Evolutionary conservation across 2,329 filamentous ascomycete genomes (phyloP).

Genomic region (Ascochyta fabae): DNA sequence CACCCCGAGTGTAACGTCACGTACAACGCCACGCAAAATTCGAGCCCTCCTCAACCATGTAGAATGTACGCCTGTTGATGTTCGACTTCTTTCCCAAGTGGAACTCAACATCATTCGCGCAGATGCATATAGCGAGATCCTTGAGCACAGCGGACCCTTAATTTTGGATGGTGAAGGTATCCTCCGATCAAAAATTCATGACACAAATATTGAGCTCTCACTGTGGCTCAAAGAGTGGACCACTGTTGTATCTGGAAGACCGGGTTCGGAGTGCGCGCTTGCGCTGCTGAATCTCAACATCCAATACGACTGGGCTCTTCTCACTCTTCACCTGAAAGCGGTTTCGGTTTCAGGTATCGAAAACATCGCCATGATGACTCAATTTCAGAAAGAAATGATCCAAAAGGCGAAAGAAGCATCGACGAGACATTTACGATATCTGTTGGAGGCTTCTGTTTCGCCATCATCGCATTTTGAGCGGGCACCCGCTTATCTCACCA

Average conservation of each 20-base stretch:
- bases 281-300: constrained; percentile 56
- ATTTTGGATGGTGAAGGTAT: constrained; percentile 25
- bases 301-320: constrained; percentile 61
- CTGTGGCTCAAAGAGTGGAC: constrained; percentile 54
- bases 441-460: constrained; percentile 45
- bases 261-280: constrained; percentile 19
- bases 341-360: constrained; percentile 58
- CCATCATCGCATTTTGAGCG: constrained; percentile 27
- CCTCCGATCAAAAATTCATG: constrained; percentile 28
- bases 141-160: constrained; percentile 14
- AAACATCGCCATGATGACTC: constrained; percentile 60
- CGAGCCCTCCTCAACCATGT: constrained; percentile 54
- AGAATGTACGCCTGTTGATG: constrained; percentile 56
- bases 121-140: constrained; percentile 35
- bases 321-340: constrained; percentile 60
- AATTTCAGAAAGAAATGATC: constrained; percentile 56
- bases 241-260: constrained; percentile 29
- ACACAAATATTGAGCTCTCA: constrained; percentile 36
- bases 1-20: constrained; percentile 47
- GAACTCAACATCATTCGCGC: constrained; percentile 55
- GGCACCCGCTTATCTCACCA: constrained; percentile 53
- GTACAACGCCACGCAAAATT: constrained; percentile 52
- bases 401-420: constrained; percentile 60
- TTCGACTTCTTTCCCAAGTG: constrained; percentile 61
- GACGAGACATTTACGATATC: constrained; percentile 57